phyloP scores from a whole-genome alignment of 2,329 filamentous ascomycete species.

The Aspergillus quadricinctus region DNA sequence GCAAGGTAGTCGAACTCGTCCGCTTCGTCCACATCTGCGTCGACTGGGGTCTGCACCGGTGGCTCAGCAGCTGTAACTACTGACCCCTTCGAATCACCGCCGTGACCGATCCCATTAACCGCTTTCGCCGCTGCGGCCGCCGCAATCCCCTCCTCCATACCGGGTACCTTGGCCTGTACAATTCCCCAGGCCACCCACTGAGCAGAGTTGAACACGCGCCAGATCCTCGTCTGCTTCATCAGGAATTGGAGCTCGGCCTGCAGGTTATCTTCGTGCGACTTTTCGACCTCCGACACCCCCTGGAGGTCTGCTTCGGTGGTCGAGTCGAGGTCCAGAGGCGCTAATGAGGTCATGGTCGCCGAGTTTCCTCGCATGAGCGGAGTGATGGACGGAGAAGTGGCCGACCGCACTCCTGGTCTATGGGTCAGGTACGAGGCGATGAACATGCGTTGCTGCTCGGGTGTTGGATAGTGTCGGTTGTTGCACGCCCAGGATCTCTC shows the following conservation, averaged over 20 bases:
- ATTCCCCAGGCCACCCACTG: conserved; percentile 97
- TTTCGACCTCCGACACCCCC: conserved; percentile 53
- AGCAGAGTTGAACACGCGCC: conserved; percentile 82
- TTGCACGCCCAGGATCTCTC: conserved; percentile 63
- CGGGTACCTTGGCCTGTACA: conserved; percentile 84
- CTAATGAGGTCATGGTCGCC: conserved; percentile 47
- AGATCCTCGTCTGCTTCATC: conserved; percentile 73
- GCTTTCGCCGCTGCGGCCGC: conserved; percentile 15
- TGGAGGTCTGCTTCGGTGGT: conserved; percentile 52
- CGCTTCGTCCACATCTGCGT: conserved; percentile 53
- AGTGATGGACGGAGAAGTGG: conserved; percentile 22
- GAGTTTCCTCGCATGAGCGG: conserved; percentile 50
- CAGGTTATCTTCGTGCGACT: conserved; percentile 56
- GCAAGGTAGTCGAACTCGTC: conserved; percentile 90
- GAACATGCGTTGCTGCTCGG: conserved; percentile 79
- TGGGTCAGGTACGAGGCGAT: conserved; percentile 84
- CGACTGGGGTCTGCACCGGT: conserved; percentile 27
- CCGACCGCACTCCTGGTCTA: conserved; percentile 48
- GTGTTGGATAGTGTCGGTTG: conserved; percentile 65
- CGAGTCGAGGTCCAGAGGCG: conserved; percentile 77
- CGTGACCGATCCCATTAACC: conserved; percentile 13
- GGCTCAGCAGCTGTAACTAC: conserved; percentile 5
- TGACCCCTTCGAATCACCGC: conserved; percentile 1
- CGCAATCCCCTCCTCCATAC: conserved; percentile 51
- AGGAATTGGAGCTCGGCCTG: conserved; percentile 68